These are phyloP conservation scores for Backusella tarrabulga DNA, from an alignment of 192 early-diverging fungal genomes.

Conservation along the genomic window DNA sequence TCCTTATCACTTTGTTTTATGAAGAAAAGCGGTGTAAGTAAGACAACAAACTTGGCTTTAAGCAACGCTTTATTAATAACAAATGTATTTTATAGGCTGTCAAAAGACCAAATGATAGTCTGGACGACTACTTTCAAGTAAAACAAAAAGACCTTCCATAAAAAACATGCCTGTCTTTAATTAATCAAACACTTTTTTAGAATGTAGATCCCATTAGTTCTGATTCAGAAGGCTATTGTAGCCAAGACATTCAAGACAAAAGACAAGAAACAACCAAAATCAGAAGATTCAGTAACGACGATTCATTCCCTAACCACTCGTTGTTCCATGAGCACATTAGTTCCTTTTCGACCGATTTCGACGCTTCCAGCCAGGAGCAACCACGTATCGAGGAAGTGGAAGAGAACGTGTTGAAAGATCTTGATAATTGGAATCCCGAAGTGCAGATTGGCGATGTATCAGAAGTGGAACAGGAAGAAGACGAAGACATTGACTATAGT, in stretches of 20 bases:
- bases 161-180: not conserved
- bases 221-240: not conserved
- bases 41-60: not conserved
- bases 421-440: conserved; percentile 8
- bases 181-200: not conserved
- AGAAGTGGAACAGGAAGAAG: not conserved
- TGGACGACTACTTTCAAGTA: not conserved
- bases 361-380: not conserved
- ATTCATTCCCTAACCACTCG: not conserved
- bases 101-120: not conserved
- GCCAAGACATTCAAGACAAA: not conserved
- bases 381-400: not conserved
- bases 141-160: not conserved
- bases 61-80: not conserved
- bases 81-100: not conserved
- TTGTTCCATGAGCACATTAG: not conserved
- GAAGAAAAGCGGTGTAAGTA: not conserved
- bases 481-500: not conserved
- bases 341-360: not conserved
- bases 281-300: not conserved
- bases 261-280: not conserved
- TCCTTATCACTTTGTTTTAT: not conserved
- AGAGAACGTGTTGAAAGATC: not conserved
- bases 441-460: not conserved
- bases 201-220: not conserved